phyloP scores from a whole-genome alignment of 345 rosid species.

The Euphorbia tirucalli region DNA sequence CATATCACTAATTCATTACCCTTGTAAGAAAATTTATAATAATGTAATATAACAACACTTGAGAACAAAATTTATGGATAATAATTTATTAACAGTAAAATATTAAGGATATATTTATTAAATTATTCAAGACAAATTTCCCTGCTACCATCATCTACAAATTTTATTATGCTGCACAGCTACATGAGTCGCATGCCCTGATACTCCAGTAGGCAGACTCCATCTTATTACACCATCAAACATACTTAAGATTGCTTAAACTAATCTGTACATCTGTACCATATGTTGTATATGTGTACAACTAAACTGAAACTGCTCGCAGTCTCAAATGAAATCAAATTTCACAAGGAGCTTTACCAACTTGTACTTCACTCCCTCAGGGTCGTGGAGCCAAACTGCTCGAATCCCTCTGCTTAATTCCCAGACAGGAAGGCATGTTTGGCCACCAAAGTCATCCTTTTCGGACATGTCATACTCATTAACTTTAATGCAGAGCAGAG shows the following conservation, averaged over 20 bases:
- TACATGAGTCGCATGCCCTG: not conserved
- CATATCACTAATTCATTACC: too few relatives aligned
- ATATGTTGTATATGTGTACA: not conserved
- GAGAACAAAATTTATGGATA: too few relatives aligned
- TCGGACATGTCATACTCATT: slow-evolving; percentile 62
- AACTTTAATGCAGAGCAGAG: slow-evolving; percentile 64
- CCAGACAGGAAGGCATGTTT: slow-evolving; percentile 60
- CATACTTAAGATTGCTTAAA: not conserved
- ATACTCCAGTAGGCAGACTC: not conserved
- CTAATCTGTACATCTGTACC: slow-evolving; percentile 1
- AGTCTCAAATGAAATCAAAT: slow-evolving; percentile 42
- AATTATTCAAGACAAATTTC: too few relatives aligned
- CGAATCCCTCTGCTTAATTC: slow-evolving; percentile 62
- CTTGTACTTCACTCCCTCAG: slow-evolving; percentile 45
- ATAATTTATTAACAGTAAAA: not conserved
- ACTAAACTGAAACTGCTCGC: not conserved
- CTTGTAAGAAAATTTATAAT: too few relatives aligned
- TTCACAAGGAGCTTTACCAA: slow-evolving; percentile 58
- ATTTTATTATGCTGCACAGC: not conserved
- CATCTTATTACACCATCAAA: not conserved
- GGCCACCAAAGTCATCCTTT: slow-evolving; percentile 67
- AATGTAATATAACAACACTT: too few relatives aligned
- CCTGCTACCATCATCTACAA: not conserved
- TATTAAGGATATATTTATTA: too few relatives aligned
- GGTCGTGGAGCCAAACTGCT: slow-evolving; percentile 52